phyloP scores from a whole-genome alignment of 1,284 basidiomycete genomes.

The Ustilago lituana region DNA sequence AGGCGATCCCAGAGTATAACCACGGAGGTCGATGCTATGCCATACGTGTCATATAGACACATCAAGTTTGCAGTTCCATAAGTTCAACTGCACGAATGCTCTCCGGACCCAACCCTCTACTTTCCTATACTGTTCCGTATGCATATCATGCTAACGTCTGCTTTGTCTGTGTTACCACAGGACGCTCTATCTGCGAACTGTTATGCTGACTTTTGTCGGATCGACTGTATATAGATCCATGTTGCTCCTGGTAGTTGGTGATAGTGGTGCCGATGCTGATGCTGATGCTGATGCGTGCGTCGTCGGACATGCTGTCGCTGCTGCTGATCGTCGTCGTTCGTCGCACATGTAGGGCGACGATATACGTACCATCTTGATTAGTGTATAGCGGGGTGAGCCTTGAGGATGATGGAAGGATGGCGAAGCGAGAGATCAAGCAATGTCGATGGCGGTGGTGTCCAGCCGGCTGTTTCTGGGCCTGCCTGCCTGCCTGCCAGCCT shows the following conservation, averaged over 20 bases:
- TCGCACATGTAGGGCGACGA: conserved; percentile 10
- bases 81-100: too few species aligned
- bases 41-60: too few species aligned
- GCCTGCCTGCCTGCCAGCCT: not conserved
- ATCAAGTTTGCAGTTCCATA: too few species aligned
- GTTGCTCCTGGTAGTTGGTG: not conserved
- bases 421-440: conserved; percentile 18
- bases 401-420: conserved; percentile 54
- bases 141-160: too few species aligned
- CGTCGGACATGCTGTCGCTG: conserved; percentile 1
- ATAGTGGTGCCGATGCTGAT: conserved; percentile 7
- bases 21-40: too few species aligned
- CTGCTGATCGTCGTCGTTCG: too few species aligned
- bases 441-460: conserved; percentile 28
- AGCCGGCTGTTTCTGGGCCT: not conserved
- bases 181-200: too few species aligned
- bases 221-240: not conserved
- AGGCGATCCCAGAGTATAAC: too few species aligned
- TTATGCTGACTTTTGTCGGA: too few species aligned
- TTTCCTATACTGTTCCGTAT: too few species aligned
- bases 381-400: conserved; percentile 43
- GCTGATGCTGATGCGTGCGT: not conserved
- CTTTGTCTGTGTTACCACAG: too few species aligned
- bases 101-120: too few species aligned
- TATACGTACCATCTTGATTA: conserved; percentile 52